Conservation (phyloP, 2,329 filamentous ascomycete genomes). For the Exophiala bonariae region DNA sequence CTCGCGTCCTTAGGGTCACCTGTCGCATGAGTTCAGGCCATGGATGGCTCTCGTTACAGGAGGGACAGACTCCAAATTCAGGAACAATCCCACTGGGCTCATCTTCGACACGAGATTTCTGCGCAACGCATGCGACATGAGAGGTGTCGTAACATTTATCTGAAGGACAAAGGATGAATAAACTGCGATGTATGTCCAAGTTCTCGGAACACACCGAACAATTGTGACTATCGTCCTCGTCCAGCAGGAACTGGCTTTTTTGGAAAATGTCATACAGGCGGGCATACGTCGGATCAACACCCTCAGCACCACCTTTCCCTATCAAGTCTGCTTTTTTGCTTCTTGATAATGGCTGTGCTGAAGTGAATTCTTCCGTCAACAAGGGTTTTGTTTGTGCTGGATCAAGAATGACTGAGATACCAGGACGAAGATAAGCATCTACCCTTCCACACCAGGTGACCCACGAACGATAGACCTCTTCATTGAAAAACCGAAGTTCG, state of each 20-base stretch:
- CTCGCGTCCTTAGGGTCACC: slow-evolving; percentile 71
- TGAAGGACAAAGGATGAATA: slow-evolving; percentile 54
- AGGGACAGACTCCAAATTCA: slow-evolving; percentile 67
- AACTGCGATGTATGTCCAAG: slow-evolving; percentile 38
- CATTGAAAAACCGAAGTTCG: slow-evolving; percentile 72
- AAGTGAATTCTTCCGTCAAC: slow-evolving; percentile 29
- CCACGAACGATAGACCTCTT: slow-evolving; percentile 72
- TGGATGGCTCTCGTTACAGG: slow-evolving; percentile 60
- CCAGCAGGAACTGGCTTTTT: slow-evolving; percentile 49
- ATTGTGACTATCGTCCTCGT: slow-evolving; percentile 33
- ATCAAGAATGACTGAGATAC: slow-evolving; percentile 59
- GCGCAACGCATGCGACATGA: slow-evolving; percentile 60
- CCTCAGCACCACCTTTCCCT: slow-evolving; percentile 40
- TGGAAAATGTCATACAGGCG: slow-evolving; percentile 51
- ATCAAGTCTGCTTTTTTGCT: slow-evolving; percentile 24
- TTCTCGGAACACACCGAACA: slow-evolving; percentile 53
- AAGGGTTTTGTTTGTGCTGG: slow-evolving; percentile 22
- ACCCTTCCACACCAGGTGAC: slow-evolving; percentile 54
- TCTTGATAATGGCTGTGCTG: slow-evolving; percentile 24
- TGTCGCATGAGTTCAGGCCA: slow-evolving; percentile 85
- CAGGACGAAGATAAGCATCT: slow-evolving; percentile 47
- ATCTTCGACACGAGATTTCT: slow-evolving; percentile 49
- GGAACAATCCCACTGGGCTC: slow-evolving; percentile 59
- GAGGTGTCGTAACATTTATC: slow-evolving; percentile 47
- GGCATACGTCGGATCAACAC: slow-evolving; percentile 56